Conservation (phyloP, 129 eudicot genomes). For the Flaveria brownii region DNA sequence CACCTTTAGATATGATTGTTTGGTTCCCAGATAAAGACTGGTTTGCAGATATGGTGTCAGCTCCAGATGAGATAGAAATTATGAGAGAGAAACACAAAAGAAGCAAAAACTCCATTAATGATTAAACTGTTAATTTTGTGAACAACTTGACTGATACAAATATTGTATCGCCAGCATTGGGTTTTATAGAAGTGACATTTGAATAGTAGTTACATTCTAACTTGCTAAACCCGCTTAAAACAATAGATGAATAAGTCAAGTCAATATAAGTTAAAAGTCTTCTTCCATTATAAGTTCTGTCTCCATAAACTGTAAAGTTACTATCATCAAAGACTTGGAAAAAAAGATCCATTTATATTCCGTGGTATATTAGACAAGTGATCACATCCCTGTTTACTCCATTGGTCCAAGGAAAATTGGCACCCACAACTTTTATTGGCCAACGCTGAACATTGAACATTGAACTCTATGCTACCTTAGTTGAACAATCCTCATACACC, state of each 20-base stretch:
- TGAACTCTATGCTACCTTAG: too few relatives aligned
- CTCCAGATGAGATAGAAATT: conserved; percentile 28
- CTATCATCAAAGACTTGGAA: neutral
- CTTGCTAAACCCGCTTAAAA: conserved; percentile 22
- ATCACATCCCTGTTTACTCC: conserved; percentile 4
- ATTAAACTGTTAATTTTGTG: neutral
- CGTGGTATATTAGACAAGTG: neutral
- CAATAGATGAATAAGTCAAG: neutral
- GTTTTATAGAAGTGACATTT: conserved; percentile 15
- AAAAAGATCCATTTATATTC: neutral
- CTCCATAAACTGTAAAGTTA: neutral
- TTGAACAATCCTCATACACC: too few relatives aligned
- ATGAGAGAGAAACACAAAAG: conserved; percentile 32
- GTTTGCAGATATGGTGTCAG: conserved; percentile 43
- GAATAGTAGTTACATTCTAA: conserved; percentile 1
- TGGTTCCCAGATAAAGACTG: conserved; percentile 59
- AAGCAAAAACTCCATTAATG: conserved; percentile 20
- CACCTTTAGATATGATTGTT: conserved; percentile 48
- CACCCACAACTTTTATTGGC: neutral
- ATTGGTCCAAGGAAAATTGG: neutral
- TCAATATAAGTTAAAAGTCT: conserved; percentile 3
- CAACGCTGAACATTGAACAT: neutral
- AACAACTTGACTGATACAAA: conserved; percentile 21
- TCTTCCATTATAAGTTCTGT: conserved; percentile 1
- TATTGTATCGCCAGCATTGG: neutral